Conservation (phyloP, 768 basidiomycete species). For the Hericium erinaceus region DNA sequence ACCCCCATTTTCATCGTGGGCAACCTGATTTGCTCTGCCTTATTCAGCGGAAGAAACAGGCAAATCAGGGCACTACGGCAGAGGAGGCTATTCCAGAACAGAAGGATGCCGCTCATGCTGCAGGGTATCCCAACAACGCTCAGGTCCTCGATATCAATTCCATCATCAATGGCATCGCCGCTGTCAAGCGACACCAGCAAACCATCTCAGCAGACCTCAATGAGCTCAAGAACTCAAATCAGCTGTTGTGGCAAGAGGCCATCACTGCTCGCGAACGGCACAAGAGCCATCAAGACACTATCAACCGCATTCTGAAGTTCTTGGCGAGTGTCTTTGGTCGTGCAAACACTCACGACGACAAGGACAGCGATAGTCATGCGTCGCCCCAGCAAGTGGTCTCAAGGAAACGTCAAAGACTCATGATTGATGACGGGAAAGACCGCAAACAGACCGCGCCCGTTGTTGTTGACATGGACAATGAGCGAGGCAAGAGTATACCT, state of each 20-base stretch:
- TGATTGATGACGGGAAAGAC: constrained; percentile 51
- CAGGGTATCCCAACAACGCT: constrained; percentile 25
- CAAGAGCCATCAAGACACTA: constrained; percentile 92
- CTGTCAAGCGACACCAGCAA: constrained; percentile 87
- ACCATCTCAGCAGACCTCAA: constrained; percentile 86
- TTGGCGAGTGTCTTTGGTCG: constrained; percentile 85
- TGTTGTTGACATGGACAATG: constrained; percentile 33
- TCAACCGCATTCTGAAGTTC: constrained; percentile 92
- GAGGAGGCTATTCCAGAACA: constrained; percentile 17
- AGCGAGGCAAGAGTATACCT: constrained; percentile 18
- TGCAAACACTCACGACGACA: constrained; percentile 26
- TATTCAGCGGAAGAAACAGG: constrained; percentile 78
- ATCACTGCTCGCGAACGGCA: constrained; percentile 67
- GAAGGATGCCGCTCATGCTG: constrained; percentile 9
- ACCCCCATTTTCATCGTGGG: constrained; percentile 80
- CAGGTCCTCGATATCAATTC: constrained; percentile 70
- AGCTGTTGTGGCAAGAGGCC: constrained; percentile 90
- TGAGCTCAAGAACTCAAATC: constrained; percentile 80
- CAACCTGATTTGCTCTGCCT: constrained; percentile 83
- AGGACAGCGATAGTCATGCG: constrained; percentile 23
- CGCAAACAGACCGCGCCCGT: constrained; percentile 25
- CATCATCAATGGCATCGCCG: constrained; percentile 72
- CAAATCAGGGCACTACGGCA: constrained; percentile 24
- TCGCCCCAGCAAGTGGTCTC: constrained; percentile 33
- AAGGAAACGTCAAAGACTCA: constrained; percentile 43